Percentiles rank a stretch among this genome's conserved stretches.
Evolutionary conservation across 371 early-diverging fungal species (phyloP).

Genomic region (Mucor mucedo): DNA sequence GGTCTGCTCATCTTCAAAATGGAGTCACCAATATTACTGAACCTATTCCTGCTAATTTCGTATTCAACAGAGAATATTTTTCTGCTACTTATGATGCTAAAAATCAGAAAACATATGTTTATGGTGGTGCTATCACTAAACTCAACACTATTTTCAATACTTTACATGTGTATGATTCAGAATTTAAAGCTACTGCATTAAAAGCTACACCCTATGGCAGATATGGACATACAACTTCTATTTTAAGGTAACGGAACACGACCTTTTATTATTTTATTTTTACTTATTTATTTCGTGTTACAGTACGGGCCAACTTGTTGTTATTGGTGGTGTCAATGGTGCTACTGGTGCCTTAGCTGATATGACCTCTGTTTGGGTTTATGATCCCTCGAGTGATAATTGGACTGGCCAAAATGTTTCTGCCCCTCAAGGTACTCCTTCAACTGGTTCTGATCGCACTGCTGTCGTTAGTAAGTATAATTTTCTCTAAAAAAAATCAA

Average conservation of each 20-base stretch:
- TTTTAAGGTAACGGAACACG: conserved; percentile 36
- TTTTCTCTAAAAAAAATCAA: not conserved
- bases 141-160: conserved; percentile 24
- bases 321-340: conserved; percentile 41
- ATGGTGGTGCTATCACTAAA: conserved; percentile 36
- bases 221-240: conserved; percentile 47
- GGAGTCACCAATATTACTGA: conserved; percentile 6
- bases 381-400: conserved; percentile 22
- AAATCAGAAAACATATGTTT: conserved; percentile 33
- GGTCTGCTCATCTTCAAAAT: conserved; percentile 24
- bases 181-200: conserved; percentile 26
- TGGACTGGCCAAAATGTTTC: conserved; percentile 30
- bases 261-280: conserved; percentile 9
- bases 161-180: conserved; percentile 37
- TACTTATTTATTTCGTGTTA: conserved; percentile 21
- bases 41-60: conserved; percentile 11
- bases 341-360: conserved; percentile 13
- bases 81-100: conserved; percentile 26
- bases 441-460: conserved; percentile 33
- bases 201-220: conserved; percentile 25
- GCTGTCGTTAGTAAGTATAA: conserved; percentile 51
- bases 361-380: conserved; percentile 31
- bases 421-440: conserved; percentile 20
- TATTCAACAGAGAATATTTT: conserved; percentile 28
- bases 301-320: conserved; percentile 46